Percentiles rank a stretch among this genome's conserved stretches.
These are phyloP conservation scores for Colletotrichum musicola DNA, from an alignment of 2,329 filamentous ascomycete species.

Conservation along the genomic window DNA sequence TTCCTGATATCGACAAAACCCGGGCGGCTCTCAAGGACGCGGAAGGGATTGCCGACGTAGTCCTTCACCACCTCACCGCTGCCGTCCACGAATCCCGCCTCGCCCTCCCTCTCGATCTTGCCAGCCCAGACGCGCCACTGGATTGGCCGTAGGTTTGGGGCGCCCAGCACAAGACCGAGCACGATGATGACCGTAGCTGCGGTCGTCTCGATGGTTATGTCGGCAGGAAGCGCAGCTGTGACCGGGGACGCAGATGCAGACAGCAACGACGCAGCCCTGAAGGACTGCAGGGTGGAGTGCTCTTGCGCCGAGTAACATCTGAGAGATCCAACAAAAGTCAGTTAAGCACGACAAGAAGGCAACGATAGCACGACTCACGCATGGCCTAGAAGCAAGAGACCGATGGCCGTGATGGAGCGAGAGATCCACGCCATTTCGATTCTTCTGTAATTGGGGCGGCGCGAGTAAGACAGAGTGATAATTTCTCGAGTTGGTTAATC, in stretches of 20 bases:
- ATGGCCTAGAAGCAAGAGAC: constrained; percentile 84
- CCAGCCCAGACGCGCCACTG: constrained; percentile 86
- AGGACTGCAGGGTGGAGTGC: constrained; percentile 80
- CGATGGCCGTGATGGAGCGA: constrained; percentile 77
- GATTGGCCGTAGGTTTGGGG: constrained; percentile 85
- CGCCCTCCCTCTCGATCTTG: constrained; percentile 83
- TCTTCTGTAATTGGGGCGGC: background rate
- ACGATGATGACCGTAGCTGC: constrained; percentile 84
- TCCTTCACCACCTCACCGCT: constrained; percentile 77
- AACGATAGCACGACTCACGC: constrained; percentile 72
- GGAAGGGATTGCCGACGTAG: constrained; percentile 83
- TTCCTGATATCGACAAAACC: constrained; percentile 91
- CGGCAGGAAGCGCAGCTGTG: constrained; percentile 75
- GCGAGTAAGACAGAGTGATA: background rate
- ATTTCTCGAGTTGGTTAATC: background rate
- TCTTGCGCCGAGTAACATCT: constrained; percentile 98
- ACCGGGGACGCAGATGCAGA: constrained; percentile 59
- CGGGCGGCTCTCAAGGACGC: constrained; percentile 80
- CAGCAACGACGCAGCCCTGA: constrained; percentile 53
- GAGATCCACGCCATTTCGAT: constrained; percentile 77
- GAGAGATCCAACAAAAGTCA: constrained; percentile 41
- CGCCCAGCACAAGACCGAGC: constrained; percentile 82
- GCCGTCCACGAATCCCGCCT: constrained; percentile 67
- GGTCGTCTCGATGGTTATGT: constrained; percentile 90
- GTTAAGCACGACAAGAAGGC: too few species aligned